Evolutionary conservation across 768 basidiomycete genomes (phyloP), one percentile per base, ranked within the genome.

Genomic region (Auricularia heimuer): DNA sequence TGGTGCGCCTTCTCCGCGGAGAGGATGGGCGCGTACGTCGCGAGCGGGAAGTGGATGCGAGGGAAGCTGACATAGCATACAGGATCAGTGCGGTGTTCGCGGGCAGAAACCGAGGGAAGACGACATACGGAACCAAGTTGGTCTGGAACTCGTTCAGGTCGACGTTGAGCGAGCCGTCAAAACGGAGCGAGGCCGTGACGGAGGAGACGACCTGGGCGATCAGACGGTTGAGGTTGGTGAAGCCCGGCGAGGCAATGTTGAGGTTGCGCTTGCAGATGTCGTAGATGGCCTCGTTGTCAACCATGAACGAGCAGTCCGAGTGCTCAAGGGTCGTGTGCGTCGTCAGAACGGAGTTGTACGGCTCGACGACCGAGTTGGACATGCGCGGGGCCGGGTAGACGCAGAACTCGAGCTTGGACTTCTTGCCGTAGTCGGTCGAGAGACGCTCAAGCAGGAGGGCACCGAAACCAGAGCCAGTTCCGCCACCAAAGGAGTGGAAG

Each of bases 281-380:
- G 77, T 96, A 98, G 74, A 98, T 98, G 63, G 95, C 97, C 77
- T 99, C 95, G 75, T 99, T 99, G 75, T 99, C 97, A 67, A 99
- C 97, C 96, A 99, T 98, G 84, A 99, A 99, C 44, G 97, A 98
- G 77, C 97, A 99, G 80, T 99, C 97, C n/a, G 97, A 97, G 79
- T 99, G 97, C 77, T 98, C 97, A 65, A 98, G 88, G 65, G 97
- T 98, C 54, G 97, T 98, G 77, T 99, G 97, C 61, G 97, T 99
- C 61, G 97, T 98, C 67, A 99, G 82, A 63, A 97, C 90, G 1
- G 91, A 90, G 83, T 99, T 99, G 82, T 99, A 99, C 2, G 97
- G 97, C 78, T 99, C 97, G 54, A 99, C 97, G 67, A 98, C 90
- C 42, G 96, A 98, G 79, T 88, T 97, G 61, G 92, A 90, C 77